Evolutionary conservation across 192 early-diverging fungal genomes (phyloP).

Genomic region (Coemansia sp.): DNA sequence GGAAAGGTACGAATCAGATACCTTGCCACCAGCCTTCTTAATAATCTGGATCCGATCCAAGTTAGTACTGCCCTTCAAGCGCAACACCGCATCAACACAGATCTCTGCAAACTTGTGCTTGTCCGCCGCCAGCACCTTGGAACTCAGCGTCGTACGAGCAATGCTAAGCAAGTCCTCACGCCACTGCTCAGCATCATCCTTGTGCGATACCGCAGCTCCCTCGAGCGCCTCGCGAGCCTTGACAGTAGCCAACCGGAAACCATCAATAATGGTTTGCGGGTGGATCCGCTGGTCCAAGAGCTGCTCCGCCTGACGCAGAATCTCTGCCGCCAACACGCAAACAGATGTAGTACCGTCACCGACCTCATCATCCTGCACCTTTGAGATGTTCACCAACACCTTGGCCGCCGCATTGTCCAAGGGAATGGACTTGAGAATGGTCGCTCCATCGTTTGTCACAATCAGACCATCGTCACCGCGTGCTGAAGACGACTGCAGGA

Average conservation of each 20-base stretch:
- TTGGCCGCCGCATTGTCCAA: constrained; percentile 98
- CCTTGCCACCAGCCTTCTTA: constrained; percentile 94
- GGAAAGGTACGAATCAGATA: constrained; percentile 93
- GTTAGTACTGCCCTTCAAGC: constrained; percentile 94
- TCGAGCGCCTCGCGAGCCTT: constrained; percentile 84
- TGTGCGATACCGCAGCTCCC: constrained; percentile 75
- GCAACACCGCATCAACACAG: constrained; percentile 94
- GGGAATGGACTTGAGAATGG: constrained; percentile 96
- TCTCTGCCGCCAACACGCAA: constrained; percentile 93
- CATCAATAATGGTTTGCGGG: constrained; percentile 96
- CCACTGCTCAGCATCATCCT: constrained; percentile 66
- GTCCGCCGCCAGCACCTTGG: constrained; percentile 93
- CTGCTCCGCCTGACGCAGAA: constrained; percentile 89
- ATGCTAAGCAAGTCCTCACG: constrained; percentile 93
- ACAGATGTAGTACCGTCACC: constrained; percentile 99
- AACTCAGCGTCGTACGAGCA: constrained; percentile 94
- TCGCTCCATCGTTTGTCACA: constrained; percentile 98
- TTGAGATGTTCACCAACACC: constrained; percentile 96
- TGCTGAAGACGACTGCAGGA: constrained; percentile 76
- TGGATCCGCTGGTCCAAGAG: constrained; percentile 93
- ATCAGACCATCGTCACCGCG: constrained; percentile 71
- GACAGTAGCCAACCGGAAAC: constrained; percentile 83
- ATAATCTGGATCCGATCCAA: constrained; percentile 99
- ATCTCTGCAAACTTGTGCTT: constrained; percentile 95
- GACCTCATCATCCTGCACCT: constrained; percentile 99